Evolutionary conservation across 2,329 filamentous ascomycete species (phyloP).

Genomic region (Lachnellula willkommii): DNA sequence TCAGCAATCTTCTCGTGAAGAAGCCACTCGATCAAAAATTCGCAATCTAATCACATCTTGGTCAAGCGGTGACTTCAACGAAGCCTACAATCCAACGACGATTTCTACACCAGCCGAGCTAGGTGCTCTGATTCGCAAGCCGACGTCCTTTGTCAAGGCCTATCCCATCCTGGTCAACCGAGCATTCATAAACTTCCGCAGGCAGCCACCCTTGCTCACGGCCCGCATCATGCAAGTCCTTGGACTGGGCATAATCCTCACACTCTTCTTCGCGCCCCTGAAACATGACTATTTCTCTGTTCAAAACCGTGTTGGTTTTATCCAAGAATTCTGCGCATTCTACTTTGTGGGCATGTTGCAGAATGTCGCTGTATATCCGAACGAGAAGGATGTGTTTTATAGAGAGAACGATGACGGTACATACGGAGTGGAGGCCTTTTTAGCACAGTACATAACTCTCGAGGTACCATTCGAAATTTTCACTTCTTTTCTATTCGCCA

Average conservation of each 20-base stretch:
- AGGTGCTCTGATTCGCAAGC: conserved; percentile 60
- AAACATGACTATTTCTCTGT: conserved; percentile 63
- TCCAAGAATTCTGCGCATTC: conserved; percentile 66
- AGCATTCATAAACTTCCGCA: conserved; percentile 62
- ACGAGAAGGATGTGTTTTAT: conserved; percentile 70
- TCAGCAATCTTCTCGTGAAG: conserved; percentile 58
- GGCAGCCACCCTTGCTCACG: conserved; percentile 59
- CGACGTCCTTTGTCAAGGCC: conserved; percentile 55
- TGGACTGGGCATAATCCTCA: conserved; percentile 56
- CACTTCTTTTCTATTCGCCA: conserved; percentile 59
- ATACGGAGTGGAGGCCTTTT: conserved; percentile 66
- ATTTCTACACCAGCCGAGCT: conserved; percentile 64
- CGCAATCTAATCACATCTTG: conserved; percentile 56
- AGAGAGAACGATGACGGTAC: conserved; percentile 69
- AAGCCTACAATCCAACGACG: conserved; percentile 16
- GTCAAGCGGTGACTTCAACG: conserved; percentile 32
- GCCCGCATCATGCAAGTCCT: conserved; percentile 64
- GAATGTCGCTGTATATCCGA: conserved; percentile 69
- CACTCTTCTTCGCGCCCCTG: conserved; percentile 67
- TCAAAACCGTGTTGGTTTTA: conserved; percentile 68
- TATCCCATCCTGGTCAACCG: conserved; percentile 64
- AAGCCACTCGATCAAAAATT: conserved; percentile 57
- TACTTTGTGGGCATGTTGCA: conserved; percentile 76
- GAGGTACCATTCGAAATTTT: conserved; percentile 68
- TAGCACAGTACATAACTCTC: conserved; percentile 62